These are phyloP conservation scores for Hypoxylon sp. DNA, from an alignment of 2,329 filamentous ascomycete species.

Conservation along the genomic window DNA sequence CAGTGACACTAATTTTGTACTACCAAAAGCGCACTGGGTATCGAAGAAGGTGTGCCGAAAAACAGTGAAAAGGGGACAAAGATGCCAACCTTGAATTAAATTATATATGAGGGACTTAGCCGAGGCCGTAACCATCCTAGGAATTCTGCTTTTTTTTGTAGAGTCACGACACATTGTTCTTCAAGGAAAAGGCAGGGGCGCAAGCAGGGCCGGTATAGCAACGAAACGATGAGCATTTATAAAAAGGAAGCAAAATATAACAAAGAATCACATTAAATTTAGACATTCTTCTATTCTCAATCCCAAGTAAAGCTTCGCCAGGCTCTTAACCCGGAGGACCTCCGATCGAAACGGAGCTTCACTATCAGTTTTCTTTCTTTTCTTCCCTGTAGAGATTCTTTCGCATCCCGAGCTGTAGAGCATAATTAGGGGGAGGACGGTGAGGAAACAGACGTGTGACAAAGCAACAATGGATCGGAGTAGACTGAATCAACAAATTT, in stretches of 20 bases:
- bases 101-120: background rate
- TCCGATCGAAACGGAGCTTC: too few species aligned
- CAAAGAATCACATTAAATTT: slow-evolving; percentile 10
- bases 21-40: background rate
- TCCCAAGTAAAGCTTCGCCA: too few species aligned
- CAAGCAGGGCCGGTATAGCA: slow-evolving; percentile 14
- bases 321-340: too few species aligned
- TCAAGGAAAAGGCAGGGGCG: background rate
- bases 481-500: background rate
- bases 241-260: slow-evolving; percentile 2
- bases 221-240: background rate
- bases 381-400: too few species aligned
- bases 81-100: background rate
- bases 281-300: too few species aligned
- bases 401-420: too few species aligned
- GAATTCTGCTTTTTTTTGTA: slow-evolving; percentile 9
- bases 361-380: too few species aligned
- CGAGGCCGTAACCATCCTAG: background rate
- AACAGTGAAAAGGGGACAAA: background rate
- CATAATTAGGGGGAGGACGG: background rate
- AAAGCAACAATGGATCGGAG: background rate
- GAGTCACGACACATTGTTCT: slow-evolving; percentile 18
- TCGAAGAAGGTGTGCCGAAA: background rate
- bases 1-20: slow-evolving; percentile 1
- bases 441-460: background rate